Percentiles rank a stretch among this genome's conserved stretches.
Evolutionary conservation across 176 grass and related monocot genomes (phyloP).

Genomic region (Chrysopogon serrulatus): DNA sequence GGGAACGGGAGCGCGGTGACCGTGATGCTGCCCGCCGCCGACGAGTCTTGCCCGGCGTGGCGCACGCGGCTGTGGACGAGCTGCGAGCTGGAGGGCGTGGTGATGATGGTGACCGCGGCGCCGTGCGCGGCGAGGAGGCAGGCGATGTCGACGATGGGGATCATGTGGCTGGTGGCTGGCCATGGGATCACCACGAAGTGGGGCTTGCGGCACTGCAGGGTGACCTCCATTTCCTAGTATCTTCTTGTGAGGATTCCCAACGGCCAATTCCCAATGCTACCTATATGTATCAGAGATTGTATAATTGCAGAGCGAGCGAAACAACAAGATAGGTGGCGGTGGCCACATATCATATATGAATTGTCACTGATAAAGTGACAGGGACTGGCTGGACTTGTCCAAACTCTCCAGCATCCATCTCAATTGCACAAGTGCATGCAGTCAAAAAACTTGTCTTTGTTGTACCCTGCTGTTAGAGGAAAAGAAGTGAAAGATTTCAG

Average conservation of each 20-base stretch:
- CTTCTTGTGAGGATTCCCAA: not conserved
- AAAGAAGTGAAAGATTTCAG: too few relatives aligned
- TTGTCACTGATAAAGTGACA: too few relatives aligned
- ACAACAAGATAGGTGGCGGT: too few relatives aligned
- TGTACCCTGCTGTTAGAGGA: too few relatives aligned
- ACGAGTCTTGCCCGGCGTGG: not conserved
- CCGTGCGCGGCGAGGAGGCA: constrained; percentile 49
- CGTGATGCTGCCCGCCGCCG: not conserved
- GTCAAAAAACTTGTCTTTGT: too few relatives aligned
- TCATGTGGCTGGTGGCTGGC: constrained; percentile 53
- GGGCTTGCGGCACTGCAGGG: not conserved
- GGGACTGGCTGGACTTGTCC: too few relatives aligned
- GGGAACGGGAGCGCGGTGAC: not conserved
- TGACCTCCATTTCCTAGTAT: not conserved
- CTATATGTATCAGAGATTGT: too few relatives aligned
- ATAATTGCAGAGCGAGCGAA: too few relatives aligned
- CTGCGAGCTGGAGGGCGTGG: constrained; percentile 14
- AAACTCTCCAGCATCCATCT: too few relatives aligned
- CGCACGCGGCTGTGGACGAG: constrained; percentile 32
- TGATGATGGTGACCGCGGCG: constrained; percentile 41
- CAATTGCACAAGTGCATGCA: too few relatives aligned
- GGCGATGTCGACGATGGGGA: constrained; percentile 56
- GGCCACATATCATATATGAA: too few relatives aligned
- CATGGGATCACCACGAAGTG: constrained; percentile 58
- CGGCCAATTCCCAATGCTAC: too few relatives aligned